Evolutionary conservation across 1,139 yeast genomes (phyloP).

Genomic region (Pichia cactophila): DNA sequence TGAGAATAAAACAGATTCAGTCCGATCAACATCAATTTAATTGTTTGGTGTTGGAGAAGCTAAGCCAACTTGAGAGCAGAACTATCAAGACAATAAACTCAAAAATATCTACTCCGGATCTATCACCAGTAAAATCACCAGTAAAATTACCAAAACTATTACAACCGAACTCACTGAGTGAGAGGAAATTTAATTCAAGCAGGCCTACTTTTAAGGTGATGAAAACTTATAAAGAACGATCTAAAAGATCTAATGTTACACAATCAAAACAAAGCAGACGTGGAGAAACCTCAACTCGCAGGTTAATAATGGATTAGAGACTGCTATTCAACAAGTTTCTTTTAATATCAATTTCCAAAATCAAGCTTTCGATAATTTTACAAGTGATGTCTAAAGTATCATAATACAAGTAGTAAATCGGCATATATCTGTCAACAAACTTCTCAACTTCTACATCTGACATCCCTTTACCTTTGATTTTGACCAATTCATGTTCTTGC

Average conservation of each 20-base stretch:
- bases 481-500: conserved; percentile 69
- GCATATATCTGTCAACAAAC: conserved; percentile 83
- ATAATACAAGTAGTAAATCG: conserved; percentile 68
- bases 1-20: background rate
- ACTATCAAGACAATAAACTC: too few relatives aligned
- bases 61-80: background rate
- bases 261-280: background rate
- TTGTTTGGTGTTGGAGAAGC: background rate
- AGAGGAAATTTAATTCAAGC: too few relatives aligned
- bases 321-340: conserved; percentile 21
- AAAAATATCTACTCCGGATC: background rate
- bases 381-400: conserved; percentile 32
- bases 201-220: background rate
- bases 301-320: conserved; percentile 6
- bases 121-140: background rate
- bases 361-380: conserved; percentile 21
- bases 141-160: background rate
- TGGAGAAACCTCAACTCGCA: conserved; percentile 4
- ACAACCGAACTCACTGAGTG: background rate
- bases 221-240: background rate
- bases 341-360: conserved; percentile 27
- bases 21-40: conserved; percentile 1
- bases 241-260: background rate
- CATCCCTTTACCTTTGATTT: conserved; percentile 65
- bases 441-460: conserved; percentile 53